Evolutionary conservation across 2,329 filamentous ascomycete species (phyloP).

Genomic region (Colletotrichum sp.): DNA sequence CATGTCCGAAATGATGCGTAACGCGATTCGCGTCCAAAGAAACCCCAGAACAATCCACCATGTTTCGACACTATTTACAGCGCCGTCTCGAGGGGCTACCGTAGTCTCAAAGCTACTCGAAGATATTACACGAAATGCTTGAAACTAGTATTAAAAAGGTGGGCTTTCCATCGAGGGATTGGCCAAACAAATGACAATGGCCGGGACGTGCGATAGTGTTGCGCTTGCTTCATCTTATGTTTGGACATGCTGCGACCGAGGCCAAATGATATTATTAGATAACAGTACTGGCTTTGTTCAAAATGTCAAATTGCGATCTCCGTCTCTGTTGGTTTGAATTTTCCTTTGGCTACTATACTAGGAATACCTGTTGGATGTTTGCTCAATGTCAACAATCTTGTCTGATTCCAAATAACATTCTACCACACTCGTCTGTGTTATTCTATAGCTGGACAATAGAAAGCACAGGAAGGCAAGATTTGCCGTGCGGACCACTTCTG

Average conservation of each 20-base stretch:
- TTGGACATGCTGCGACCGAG: neutral
- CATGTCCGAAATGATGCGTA: neutral
- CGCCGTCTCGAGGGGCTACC: neutral
- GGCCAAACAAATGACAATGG: neutral
- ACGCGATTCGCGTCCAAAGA: neutral
- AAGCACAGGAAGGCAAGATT: neutral
- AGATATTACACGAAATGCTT: neutral
- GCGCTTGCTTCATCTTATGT: neutral
- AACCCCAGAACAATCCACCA: neutral
- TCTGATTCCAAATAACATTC: neutral
- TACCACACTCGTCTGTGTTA: neutral
- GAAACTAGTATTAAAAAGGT: neutral
- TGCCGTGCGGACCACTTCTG: neutral
- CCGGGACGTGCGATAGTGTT: too few relatives aligned
- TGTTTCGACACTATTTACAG: neutral
- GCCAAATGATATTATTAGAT: too few relatives aligned
- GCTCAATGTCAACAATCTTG: too few relatives aligned
- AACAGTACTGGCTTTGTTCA: too few relatives aligned
- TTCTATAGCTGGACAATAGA: neutral
- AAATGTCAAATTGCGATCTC: too few relatives aligned
- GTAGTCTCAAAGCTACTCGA: neutral
- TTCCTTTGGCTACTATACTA: neutral
- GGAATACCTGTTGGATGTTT: too few relatives aligned
- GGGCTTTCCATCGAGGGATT: neutral
- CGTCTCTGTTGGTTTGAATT: neutral